phyloP scores from a whole-genome alignment of 371 early-diverging fungal species.

The Syncephalis plumigaleata region DNA sequence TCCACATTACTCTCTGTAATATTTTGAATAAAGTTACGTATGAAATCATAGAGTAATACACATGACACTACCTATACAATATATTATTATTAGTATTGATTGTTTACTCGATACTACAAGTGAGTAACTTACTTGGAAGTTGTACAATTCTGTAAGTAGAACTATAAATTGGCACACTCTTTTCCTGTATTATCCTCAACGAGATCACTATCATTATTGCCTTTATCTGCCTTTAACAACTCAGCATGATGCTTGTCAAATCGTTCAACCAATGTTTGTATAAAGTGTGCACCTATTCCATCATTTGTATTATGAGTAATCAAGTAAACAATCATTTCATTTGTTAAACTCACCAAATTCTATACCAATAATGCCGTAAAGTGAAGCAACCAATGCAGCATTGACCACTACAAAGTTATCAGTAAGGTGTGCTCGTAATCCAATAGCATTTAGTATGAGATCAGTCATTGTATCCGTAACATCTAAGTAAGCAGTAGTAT shows the following conservation, averaged over 20 bases:
- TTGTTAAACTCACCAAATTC: conserved; percentile 52
- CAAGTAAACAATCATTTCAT: background rate
- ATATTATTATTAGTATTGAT: no score
- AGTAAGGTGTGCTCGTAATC: conserved; percentile 60
- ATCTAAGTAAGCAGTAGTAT: conserved; percentile 20
- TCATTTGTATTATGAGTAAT: background rate
- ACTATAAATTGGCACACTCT: conserved; percentile 58
- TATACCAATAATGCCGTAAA: conserved; percentile 65
- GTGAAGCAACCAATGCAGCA: conserved; percentile 65
- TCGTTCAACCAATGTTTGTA: conserved; percentile 65
- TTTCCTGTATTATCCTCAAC: conserved; percentile 18
- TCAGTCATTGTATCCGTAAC: conserved; percentile 72
- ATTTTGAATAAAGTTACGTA: conserved; percentile 42
- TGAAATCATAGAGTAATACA: conserved; percentile 71
- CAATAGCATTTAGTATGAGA: conserved; percentile 51
- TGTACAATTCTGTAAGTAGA: conserved; percentile 71
- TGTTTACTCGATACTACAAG: no score
- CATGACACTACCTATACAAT: conserved; percentile 40
- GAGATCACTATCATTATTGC: conserved; percentile 11
- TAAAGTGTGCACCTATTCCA: conserved; percentile 51
- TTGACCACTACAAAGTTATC: conserved; percentile 81
- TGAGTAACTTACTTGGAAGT: conserved; percentile 47
- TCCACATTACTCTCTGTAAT: conserved; percentile 74
- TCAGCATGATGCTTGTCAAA: conserved; percentile 37
- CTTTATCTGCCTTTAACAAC: conserved; percentile 5